Evolutionary conservation across 1,284 basidiomycete genomes (phyloP).

Genomic region (Earliella scabrosa): DNA sequence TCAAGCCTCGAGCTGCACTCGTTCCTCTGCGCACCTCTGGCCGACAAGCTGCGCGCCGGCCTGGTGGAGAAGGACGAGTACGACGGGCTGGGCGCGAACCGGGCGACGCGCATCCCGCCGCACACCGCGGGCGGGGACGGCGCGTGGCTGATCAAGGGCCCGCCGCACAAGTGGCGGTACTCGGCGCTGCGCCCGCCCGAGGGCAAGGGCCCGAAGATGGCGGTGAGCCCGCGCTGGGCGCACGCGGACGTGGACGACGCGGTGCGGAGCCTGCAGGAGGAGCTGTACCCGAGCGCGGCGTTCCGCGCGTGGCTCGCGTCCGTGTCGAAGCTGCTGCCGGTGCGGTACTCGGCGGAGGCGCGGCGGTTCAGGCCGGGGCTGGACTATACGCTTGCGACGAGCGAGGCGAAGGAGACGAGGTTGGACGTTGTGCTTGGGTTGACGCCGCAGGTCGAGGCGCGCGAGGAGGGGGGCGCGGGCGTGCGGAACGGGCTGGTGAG

Average conservation of each 20-base stretch:
- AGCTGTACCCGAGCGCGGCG: constrained; percentile 81
- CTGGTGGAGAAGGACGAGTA: constrained; percentile 67
- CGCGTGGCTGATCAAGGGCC: constrained; percentile 81
- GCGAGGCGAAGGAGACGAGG: constrained; percentile 82
- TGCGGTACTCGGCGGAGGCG: constrained; percentile 77
- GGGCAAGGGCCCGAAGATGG: constrained; percentile 22
- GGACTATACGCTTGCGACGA: constrained; percentile 94
- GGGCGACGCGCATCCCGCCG: constrained; percentile 58
- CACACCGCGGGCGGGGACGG: constrained; percentile 61
- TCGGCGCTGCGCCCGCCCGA: constrained; percentile 54
- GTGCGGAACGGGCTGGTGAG: constrained; percentile 37
- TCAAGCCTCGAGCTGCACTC: constrained; percentile 91
- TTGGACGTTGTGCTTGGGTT: constrained; percentile 91
- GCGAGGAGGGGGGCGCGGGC: constrained; percentile 36
- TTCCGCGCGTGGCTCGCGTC: constrained; percentile 92
- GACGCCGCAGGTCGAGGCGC: constrained; percentile 70
- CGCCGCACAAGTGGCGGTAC: constrained; percentile 95
- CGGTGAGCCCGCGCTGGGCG: constrained; percentile 54
- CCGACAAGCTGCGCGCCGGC: constrained; percentile 67
- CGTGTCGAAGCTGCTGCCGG: constrained; percentile 79
- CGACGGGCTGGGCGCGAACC: constrained; percentile 68
- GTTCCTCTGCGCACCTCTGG: constrained; percentile 77
- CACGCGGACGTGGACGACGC: constrained; percentile 59
- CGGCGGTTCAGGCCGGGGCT: constrained; percentile 91
- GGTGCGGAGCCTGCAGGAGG: constrained; percentile 69